Conservation (phyloP, 208 protist genomes). For the Wallacemonas sp. region DNA sequence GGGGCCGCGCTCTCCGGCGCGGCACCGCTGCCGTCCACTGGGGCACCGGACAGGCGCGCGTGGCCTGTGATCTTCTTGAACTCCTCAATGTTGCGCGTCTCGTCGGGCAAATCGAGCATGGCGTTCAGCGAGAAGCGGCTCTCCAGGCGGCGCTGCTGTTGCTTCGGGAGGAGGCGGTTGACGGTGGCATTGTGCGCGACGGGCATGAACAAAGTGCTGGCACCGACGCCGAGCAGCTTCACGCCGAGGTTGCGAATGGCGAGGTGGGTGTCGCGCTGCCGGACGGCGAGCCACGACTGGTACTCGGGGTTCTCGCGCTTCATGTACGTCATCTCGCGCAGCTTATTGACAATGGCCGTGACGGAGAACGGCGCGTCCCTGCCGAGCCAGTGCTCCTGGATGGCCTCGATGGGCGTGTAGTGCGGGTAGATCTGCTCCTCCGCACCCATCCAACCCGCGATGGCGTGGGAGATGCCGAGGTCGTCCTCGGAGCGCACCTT, state of each 20-base stretch:
- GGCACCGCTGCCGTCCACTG: constrained; percentile 25
- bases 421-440: constrained; percentile 87
- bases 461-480: constrained; percentile 73
- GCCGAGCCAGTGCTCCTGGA: constrained; percentile 91
- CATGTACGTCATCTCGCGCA: constrained; percentile 89
- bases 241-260: constrained; percentile 84
- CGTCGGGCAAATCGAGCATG: constrained; percentile 78
- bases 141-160: constrained; percentile 79
- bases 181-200: constrained; percentile 81
- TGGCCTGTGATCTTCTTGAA: constrained; percentile 77
- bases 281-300: constrained; percentile 85
- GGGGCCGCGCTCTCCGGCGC: not conserved
- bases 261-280: constrained; percentile 72
- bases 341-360: constrained; percentile 84
- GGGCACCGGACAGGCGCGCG: constrained; percentile 22
- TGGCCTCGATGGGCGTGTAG: constrained; percentile 88
- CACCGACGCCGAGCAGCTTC: constrained; percentile 83
- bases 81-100: constrained; percentile 75
- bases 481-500: constrained; percentile 74
- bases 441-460: constrained; percentile 87
- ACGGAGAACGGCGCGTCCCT: constrained; percentile 86
- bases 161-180: constrained; percentile 81
- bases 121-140: constrained; percentile 79
- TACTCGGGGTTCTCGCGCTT: constrained; percentile 88
- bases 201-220: constrained; percentile 82